These are phyloP conservation scores for Lagenidium giganteum DNA, from an alignment of 352 stramenopile species.

Conservation along the genomic window DNA sequence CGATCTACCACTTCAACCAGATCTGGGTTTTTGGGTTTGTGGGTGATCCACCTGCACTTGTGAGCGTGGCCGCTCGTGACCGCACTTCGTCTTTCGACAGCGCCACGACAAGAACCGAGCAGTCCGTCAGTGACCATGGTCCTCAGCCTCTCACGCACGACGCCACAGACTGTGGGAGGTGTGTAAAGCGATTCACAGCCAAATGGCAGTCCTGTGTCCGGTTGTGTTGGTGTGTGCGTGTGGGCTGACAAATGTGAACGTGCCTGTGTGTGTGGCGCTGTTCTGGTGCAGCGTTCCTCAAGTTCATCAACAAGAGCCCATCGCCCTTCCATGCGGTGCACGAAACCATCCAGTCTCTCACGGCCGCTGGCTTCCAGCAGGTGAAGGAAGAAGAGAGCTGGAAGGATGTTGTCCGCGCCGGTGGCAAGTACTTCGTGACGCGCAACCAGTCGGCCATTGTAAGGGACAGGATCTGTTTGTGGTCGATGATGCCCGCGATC, in stretches of 20 bases:
- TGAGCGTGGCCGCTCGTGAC: too few relatives aligned
- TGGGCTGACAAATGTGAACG: too few relatives aligned
- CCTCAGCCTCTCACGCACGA: constrained; percentile 46
- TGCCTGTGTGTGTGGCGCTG: neutral
- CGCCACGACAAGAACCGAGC: too few relatives aligned
- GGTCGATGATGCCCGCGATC: too few relatives aligned
- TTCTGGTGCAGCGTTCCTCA: constrained; percentile 55
- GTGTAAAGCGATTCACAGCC: neutral
- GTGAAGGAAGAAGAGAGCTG: constrained; percentile 85
- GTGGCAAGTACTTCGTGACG: constrained; percentile 97
- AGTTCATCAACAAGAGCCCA: constrained; percentile 92
- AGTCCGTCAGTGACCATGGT: constrained; percentile 32
- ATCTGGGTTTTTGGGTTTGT: too few relatives aligned
- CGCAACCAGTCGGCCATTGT: constrained; percentile 95
- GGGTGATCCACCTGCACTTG: too few relatives aligned
- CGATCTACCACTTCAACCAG: too few relatives aligned
- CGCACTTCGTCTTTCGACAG: too few relatives aligned
- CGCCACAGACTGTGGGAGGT: constrained; percentile 51
- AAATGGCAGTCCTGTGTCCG: neutral
- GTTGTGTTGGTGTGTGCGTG: too few relatives aligned
- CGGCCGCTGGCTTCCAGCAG: constrained; percentile 88
- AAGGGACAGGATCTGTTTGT: neutral
- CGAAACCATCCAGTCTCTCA: constrained; percentile 75
- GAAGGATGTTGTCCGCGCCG: constrained; percentile 43
- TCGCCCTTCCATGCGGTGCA: constrained; percentile 94